Evolutionary conservation across 1,284 basidiomycete species (phyloP).

Genomic region (Cystobasidium sp.): DNA sequence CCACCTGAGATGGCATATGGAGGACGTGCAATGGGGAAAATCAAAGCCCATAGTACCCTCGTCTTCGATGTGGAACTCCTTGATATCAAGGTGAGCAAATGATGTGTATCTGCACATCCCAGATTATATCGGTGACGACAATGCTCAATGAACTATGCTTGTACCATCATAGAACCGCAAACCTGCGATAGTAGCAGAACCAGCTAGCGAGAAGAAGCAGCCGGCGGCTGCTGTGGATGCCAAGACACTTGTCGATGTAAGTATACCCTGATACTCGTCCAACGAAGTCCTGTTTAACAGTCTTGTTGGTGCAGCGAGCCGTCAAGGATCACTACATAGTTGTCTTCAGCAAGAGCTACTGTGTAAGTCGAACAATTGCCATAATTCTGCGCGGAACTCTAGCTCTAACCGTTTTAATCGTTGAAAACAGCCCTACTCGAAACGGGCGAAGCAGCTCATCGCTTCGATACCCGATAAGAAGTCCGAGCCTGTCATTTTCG

Average conservation of each 20-base stretch:
- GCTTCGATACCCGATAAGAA: conserved; percentile 53
- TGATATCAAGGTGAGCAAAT: conserved; percentile 34
- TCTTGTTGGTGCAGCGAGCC: conserved; percentile 30
- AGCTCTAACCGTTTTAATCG: too few species aligned
- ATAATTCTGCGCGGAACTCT: too few species aligned
- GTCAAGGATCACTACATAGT: conserved; percentile 56
- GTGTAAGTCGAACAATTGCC: too few species aligned
- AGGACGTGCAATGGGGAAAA: conserved; percentile 41
- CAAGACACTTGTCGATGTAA: conserved; percentile 32
- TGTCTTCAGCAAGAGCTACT: conserved; percentile 57
- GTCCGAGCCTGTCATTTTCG: conserved; percentile 54
- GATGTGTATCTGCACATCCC: not conserved
- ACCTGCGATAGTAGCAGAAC: conserved; percentile 25
- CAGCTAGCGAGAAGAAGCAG: conserved; percentile 17
- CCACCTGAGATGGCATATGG: conserved; percentile 42
- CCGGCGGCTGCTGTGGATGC: conserved; percentile 11
- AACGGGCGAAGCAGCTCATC: conserved; percentile 56
- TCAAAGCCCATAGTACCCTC: conserved; percentile 37
- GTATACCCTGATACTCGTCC: not conserved
- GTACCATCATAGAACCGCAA: conserved; percentile 35
- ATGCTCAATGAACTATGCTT: not conserved
- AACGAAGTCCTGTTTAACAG: not conserved
- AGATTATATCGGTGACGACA: not conserved
- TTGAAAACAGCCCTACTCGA: conserved; percentile 52
- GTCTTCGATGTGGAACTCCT: conserved; percentile 45